Evolutionary conservation across 495 filamentous ascomycete species (phyloP).

Genomic region (Amphirosellinia nigrospora): DNA sequence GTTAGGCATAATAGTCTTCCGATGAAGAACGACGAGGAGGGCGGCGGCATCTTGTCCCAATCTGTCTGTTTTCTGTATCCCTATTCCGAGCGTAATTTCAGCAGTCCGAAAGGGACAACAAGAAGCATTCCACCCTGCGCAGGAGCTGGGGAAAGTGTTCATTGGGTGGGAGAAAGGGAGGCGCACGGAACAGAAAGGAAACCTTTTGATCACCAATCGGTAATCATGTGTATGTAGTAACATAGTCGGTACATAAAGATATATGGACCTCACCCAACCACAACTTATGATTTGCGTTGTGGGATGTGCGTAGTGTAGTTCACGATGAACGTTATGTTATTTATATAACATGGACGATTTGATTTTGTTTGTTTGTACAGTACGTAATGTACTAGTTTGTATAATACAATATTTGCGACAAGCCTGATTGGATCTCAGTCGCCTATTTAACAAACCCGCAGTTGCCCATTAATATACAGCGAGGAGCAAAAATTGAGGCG

Average conservation of each 20-base stretch:
- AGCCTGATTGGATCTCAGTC: too few relatives aligned
- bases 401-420: slow-evolving; percentile 2
- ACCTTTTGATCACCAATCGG: background rate
- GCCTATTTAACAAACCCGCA: too few relatives aligned
- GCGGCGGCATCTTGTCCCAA: background rate
- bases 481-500: too few relatives aligned
- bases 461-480: too few relatives aligned
- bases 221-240: slow-evolving; percentile 6
- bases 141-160: background rate
- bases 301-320: too few relatives aligned
- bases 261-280: background rate
- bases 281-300: too few relatives aligned
- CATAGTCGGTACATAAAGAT: background rate
- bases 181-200: background rate
- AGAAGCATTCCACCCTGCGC: background rate
- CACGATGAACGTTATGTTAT: background rate
- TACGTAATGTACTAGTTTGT: background rate
- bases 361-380: background rate
- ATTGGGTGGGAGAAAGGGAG: background rate
- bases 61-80: background rate
- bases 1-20: background rate
- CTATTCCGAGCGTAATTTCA: background rate
- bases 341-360: background rate
- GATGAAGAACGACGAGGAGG: background rate
- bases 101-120: background rate